phyloP scores from a whole-genome alignment of 202 grass and related monocot species.

The Schoenoplectus tabernaemontani region DNA sequence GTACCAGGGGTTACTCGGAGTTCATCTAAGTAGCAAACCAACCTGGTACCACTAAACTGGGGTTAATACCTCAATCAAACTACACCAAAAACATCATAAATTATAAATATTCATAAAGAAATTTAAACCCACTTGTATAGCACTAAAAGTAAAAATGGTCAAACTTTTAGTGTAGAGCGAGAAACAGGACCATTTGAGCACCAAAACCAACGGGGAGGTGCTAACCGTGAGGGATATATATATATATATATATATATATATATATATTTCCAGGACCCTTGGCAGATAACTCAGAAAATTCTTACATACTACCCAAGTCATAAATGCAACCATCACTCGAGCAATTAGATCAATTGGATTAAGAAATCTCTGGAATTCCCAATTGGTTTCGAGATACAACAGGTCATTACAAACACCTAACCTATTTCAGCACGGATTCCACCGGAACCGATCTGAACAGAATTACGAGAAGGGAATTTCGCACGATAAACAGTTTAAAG shows the following conservation, averaged over 20 bases:
- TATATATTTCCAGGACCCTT: not conserved
- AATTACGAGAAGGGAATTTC: not conserved
- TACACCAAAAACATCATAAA: not conserved
- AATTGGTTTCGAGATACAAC: not conserved
- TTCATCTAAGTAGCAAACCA: not conserved
- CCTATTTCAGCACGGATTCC: not conserved
- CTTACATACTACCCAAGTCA: not conserved
- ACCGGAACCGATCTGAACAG: not conserved
- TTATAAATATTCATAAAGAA: not conserved
- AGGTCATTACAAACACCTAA: not conserved
- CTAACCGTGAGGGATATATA: not conserved
- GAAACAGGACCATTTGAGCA: not conserved
- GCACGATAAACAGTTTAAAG: not conserved
- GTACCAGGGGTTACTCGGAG: not conserved
- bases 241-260: too few relatives aligned
- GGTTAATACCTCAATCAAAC: slow-evolving; percentile 6
- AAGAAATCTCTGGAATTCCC: not conserved
- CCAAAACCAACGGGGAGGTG: not conserved
- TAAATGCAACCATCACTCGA: not conserved
- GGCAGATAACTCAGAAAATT: not conserved
- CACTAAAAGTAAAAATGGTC: not conserved
- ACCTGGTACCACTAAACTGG: not conserved
- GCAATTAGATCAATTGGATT: not conserved
- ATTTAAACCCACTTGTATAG: not conserved
- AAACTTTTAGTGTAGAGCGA: not conserved